These are phyloP conservation scores for Solanum raphanifolium DNA, from an alignment of 257 asterid species.

Conservation along the genomic window DNA sequence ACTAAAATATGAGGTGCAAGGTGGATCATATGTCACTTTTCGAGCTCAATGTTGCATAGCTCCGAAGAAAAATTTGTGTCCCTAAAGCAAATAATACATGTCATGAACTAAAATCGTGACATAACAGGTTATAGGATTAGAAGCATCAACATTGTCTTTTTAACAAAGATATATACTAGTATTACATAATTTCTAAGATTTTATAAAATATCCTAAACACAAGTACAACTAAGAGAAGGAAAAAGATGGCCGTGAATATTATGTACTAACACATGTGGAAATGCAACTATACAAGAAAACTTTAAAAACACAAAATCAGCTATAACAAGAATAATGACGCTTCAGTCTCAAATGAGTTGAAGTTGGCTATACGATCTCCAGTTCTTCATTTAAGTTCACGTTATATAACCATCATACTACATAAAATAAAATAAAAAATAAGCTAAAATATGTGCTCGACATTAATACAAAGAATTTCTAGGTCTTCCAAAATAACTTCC, in stretches of 20 bases:
- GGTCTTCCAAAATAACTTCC: background rate
- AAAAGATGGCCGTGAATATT: background rate
- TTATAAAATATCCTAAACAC: background rate
- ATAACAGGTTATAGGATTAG: background rate
- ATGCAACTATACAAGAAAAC: background rate
- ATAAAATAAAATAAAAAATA: no score
- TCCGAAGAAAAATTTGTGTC: background rate
- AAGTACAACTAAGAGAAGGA: background rate
- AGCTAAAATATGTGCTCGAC: no score
- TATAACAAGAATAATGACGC: background rate
- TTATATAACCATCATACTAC: no score
- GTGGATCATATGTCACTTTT: background rate
- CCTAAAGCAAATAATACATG: background rate
- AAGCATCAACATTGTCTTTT: background rate
- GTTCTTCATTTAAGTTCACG: background rate
- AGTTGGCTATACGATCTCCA: background rate
- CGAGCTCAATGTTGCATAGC: background rate
- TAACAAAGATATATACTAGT: background rate
- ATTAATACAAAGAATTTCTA: background rate
- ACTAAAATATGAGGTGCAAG: background rate
- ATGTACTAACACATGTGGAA: background rate
- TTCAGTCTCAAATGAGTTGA: background rate
- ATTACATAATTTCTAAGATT: background rate
- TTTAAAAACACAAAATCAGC: background rate
- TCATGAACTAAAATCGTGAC: background rate